Conservation (phyloP, 345 rosid species). For the Boechera stricta region DNA sequence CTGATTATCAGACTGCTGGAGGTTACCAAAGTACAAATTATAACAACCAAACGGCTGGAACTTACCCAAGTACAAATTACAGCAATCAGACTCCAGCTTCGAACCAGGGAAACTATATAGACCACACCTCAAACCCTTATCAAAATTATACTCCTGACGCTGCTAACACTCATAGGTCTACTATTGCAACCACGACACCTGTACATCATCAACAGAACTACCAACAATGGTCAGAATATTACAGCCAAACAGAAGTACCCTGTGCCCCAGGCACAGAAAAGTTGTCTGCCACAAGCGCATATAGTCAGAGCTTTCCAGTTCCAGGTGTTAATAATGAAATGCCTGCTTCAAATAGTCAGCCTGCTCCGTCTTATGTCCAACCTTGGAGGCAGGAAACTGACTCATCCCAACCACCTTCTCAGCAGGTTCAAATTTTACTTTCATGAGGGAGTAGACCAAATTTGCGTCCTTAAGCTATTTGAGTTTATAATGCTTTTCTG, state of each 20-base stretch:
- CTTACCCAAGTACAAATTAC: slow-evolving; percentile 76
- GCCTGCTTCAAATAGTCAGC: slow-evolving; percentile 67
- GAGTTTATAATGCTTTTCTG: slow-evolving; percentile 2
- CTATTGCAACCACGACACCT: slow-evolving; percentile 59
- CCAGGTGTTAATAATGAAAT: slow-evolving; percentile 61
- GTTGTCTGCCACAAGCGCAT: slow-evolving; percentile 59
- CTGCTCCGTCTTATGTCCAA: slow-evolving; percentile 52
- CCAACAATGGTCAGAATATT: slow-evolving; percentile 88
- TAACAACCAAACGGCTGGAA: slow-evolving; percentile 78
- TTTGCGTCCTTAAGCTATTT: slow-evolving; percentile 12
- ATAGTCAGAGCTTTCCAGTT: slow-evolving; percentile 61
- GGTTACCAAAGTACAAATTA: slow-evolving; percentile 79
- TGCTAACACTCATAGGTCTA: slow-evolving; percentile 58
- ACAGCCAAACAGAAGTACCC: slow-evolving; percentile 87
- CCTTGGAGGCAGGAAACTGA: slow-evolving; percentile 73
- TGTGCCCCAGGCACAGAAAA: slow-evolving; percentile 99
- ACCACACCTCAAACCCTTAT: slow-evolving; percentile 70
- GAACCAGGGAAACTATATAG: slow-evolving; percentile 72
- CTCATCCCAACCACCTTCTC: slow-evolving; percentile 61
- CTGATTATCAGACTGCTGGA: slow-evolving; percentile 99
- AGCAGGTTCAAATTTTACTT: slow-evolving; percentile 65
- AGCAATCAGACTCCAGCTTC: slow-evolving; percentile 64
- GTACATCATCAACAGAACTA: slow-evolving; percentile 76
- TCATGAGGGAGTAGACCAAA: slow-evolving; percentile 25
- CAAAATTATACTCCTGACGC: slow-evolving; percentile 64